Percentiles rank a stretch among this genome's conserved stretches.
Evolutionary conservation across 169 alveolate genomes (phyloP).

Genomic region (Eimeria acervulina): DNA sequence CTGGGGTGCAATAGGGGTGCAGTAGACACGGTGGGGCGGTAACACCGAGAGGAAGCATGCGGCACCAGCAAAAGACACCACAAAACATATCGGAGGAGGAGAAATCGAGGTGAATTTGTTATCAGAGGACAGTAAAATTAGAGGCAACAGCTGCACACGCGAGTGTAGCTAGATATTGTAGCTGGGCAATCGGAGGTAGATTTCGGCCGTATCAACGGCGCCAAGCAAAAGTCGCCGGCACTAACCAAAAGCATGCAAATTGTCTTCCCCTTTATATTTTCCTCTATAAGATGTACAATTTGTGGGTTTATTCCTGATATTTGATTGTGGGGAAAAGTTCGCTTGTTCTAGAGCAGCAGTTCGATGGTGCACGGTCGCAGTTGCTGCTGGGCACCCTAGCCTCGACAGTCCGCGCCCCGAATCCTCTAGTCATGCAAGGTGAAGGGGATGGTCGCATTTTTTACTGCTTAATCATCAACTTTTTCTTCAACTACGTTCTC

Average conservation of each 20-base stretch:
- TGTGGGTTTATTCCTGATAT: neutral
- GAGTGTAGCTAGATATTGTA: neutral
- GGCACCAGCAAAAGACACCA: neutral
- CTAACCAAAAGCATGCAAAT: neutral
- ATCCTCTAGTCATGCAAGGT: neutral
- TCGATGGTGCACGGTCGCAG: slow-evolving; percentile 30
- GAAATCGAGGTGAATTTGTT: neutral
- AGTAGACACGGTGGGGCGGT: neutral
- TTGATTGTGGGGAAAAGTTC: neutral
- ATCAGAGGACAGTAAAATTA: neutral
- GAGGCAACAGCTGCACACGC: neutral
- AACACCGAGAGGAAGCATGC: neutral
- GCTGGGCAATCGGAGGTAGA: neutral
- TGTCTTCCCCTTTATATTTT: neutral
- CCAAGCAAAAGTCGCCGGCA: neutral
- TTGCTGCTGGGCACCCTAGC: slow-evolving; percentile 1
- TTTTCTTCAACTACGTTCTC: neutral
- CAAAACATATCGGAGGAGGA: neutral
- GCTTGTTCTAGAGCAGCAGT: neutral
- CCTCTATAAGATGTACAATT: neutral
- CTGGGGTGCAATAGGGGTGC: neutral
- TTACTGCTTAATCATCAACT: neutral
- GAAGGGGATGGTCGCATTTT: neutral
- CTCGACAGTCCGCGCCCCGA: neutral
- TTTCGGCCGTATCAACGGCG: neutral